Conservation (phyloP, 495 filamentous ascomycete genomes). For the Penicillium mononematosum region DNA sequence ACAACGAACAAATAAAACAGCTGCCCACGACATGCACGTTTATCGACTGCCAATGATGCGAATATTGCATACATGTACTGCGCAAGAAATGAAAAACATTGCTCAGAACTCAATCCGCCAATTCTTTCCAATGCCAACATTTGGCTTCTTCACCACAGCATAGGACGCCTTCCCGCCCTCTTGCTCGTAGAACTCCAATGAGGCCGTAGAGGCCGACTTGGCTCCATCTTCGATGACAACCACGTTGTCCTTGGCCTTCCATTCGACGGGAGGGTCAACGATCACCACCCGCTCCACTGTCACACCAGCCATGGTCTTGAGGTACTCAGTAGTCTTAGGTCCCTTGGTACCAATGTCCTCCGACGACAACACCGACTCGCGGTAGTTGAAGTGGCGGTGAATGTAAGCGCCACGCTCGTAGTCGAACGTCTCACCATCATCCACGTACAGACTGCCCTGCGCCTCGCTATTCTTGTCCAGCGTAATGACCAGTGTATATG, state of each 20-base stretch:
- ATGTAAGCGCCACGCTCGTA: conserved; percentile 83
- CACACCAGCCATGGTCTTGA: conserved; percentile 74
- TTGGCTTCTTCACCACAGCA: conserved; percentile 78
- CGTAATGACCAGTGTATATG: conserved; percentile 84
- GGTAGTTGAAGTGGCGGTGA: conserved; percentile 72
- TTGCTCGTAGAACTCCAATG: conserved; percentile 60
- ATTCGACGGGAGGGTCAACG: conserved; percentile 70
- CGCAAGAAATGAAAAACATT: neutral
- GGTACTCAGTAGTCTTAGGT: conserved; percentile 67
- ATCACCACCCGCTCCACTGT: conserved; percentile 79
- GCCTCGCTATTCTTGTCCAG: conserved; percentile 70
- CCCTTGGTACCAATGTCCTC: conserved; percentile 48
- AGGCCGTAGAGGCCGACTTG: conserved; percentile 52
- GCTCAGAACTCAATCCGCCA: conserved; percentile 74
- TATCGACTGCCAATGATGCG: conserved; percentile 12
- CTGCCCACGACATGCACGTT: conserved; percentile 13
- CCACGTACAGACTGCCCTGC: conserved; percentile 80
- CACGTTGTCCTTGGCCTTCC: conserved; percentile 67
- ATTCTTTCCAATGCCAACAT: conserved; percentile 69
- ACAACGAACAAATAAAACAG: neutral
- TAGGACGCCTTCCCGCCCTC: conserved; percentile 65
- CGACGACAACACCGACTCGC: conserved; percentile 52
- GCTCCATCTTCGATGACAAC: conserved; percentile 67
- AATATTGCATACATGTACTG: conserved; percentile 19
- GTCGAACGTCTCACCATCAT: conserved; percentile 92